Evolutionary conservation across 2,329 filamentous ascomycete species (phyloP), one percentile per base, ranked within the genome.

Genomic region (Claviceps maximensis): DNA sequence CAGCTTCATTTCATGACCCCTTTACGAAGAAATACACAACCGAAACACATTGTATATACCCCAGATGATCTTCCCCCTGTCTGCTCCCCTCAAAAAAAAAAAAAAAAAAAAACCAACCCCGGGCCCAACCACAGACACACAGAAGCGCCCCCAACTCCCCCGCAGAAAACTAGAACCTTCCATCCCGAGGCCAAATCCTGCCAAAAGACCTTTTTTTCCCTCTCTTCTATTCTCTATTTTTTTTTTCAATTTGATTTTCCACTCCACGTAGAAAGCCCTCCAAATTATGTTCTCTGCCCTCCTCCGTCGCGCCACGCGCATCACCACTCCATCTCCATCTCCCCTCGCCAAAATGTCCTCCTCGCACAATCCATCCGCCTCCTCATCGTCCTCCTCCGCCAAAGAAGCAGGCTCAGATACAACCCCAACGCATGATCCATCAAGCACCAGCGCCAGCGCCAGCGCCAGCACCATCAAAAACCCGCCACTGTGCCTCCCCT

Each of bases 401-500:
- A 15, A 17, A 6, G 31, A 7, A 17, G 12, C 47, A 15, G 29
- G 13, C 3, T 10, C 13, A 29, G 31, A 36, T 17, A 8, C 23
- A 6, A 5, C 10, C 13, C 13, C 23, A 8, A 3, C 29, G 29
- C 23, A 40, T 19, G n/a, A 46, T 17, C 9, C 23, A 33, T 21
- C 47, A 19, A 42, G 29, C 17, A 44, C 42, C 8, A 7, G n/a
- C 8, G 21, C 48, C 33, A 50, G 47, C 44, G 5, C 10, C 19
- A 42, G 15, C 50, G 49, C 29, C 57, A 25, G 56, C 53, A n/a
- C 27, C 36, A 21, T 17, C 50, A 51, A 49, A 53, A 49, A 52
- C 46, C 13, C 53, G 45, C 49, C 51, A 44, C 49, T 52, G 17
- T 61, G 60, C 40, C 62, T 67, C 10, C 63, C 66, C 19, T 61